phyloP scores from a whole-genome alignment of 2,329 filamentous ascomycete genomes.

The Neurospora crassa region DNA sequence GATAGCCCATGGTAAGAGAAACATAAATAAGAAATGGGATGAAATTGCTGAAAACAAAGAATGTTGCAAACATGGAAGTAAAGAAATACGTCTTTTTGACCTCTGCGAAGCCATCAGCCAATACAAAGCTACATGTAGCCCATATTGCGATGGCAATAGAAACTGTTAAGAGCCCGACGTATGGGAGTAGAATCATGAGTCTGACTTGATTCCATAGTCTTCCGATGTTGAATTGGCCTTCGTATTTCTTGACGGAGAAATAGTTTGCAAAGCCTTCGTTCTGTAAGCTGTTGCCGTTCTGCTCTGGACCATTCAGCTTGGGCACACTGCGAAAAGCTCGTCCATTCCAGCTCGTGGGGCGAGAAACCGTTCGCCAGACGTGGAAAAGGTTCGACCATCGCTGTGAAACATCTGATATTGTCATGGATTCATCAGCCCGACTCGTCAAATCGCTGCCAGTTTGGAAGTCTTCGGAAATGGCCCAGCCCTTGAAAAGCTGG shows the following conservation, averaged over 20 bases:
- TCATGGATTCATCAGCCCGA: background rate
- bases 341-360: background rate
- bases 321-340: background rate
- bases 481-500: background rate
- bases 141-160: background rate
- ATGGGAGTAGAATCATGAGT: background rate
- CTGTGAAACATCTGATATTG: background rate
- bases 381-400: background rate
- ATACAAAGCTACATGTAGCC: background rate
- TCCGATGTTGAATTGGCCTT: background rate
- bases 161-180: background rate
- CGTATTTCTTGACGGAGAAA: background rate
- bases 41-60: background rate
- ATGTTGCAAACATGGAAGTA: background rate
- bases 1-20: background rate
- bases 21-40: background rate
- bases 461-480: background rate
- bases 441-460: background rate
- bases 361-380: background rate
- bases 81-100: accelerated
- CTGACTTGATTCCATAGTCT: background rate
- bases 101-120: accelerated
- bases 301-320: background rate
- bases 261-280: background rate
- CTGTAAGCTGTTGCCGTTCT: background rate